These are phyloP conservation scores for Phylloporus sp. DNA, from an alignment of 768 basidiomycete genomes.

Conservation along the genomic window DNA sequence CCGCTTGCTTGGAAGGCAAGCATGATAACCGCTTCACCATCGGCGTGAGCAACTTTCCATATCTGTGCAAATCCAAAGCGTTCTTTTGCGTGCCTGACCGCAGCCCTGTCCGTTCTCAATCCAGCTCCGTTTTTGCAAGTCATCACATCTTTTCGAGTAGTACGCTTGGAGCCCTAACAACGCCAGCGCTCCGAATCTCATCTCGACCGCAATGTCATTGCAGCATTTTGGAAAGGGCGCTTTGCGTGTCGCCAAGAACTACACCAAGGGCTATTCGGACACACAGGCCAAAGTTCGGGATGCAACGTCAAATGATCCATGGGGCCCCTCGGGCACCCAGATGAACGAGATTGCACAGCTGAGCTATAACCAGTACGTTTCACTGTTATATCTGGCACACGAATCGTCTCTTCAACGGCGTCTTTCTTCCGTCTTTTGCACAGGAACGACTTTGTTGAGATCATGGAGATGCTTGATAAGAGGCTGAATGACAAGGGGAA, in stretches of 20 bases:
- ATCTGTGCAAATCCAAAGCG: slow-evolving; percentile 5
- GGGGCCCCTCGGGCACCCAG: slow-evolving; percentile 96
- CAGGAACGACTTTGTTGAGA: slow-evolving; percentile 94
- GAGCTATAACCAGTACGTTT: slow-evolving; percentile 89
- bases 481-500: slow-evolving; percentile 98
- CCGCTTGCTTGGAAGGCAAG: slow-evolving; percentile 83
- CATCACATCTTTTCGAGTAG: neutral
- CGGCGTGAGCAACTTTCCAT: slow-evolving; percentile 31
- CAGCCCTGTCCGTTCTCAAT: slow-evolving; percentile 3
- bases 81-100: neutral
- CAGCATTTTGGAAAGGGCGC: slow-evolving; percentile 84
- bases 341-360: slow-evolving; percentile 99
- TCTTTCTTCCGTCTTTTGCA: neutral
- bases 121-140: slow-evolving; percentile 21
- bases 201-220: slow-evolving; percentile 40
- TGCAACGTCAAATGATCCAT: slow-evolving; percentile 96
- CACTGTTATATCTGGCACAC: neutral
- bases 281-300: slow-evolving; percentile 93
- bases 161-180: neutral
- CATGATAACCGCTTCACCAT: slow-evolving; percentile 94
- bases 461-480: slow-evolving; percentile 99
- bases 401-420: neutral
- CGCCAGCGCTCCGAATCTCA: neutral
- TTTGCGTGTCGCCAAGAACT: slow-evolving; percentile 88
- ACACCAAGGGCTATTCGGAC: slow-evolving; percentile 95